A percentile compares a stretch with the other conserved stretches of the same genome.
These are phyloP conservation scores for Stagonosporopsis chrysanthemi DNA, from an alignment of 2,329 filamentous ascomycete genomes.

Conservation along the genomic window DNA sequence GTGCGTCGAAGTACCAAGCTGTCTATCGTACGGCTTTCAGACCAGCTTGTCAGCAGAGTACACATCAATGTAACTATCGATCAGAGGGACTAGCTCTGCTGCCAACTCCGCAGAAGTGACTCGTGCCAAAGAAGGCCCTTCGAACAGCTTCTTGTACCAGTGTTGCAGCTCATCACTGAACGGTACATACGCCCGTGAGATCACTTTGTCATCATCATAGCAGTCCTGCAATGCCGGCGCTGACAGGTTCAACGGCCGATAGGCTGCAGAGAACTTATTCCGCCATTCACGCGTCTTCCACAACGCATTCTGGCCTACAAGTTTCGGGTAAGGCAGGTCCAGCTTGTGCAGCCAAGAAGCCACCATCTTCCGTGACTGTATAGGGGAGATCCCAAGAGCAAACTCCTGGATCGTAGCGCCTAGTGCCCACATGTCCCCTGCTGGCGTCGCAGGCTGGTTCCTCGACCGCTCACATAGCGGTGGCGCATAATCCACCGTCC, in stretches of 20 bases:
- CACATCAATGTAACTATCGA: background rate
- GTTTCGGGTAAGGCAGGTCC: background rate
- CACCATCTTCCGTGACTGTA: constrained; percentile 8
- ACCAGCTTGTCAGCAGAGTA: background rate
- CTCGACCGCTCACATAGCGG: constrained; percentile 16
- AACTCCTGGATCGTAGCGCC: constrained; percentile 33
- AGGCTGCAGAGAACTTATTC: background rate
- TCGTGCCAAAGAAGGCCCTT: background rate
- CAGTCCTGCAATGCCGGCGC: background rate
- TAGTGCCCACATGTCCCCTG: constrained; percentile 32
- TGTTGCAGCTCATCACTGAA: constrained; percentile 1
- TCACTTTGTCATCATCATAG: background rate
- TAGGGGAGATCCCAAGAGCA: constrained; percentile 18
- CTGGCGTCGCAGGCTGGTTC: constrained; percentile 13
- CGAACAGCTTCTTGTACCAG: constrained; percentile 5
- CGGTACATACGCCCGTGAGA: background rate
- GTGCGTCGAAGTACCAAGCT: background rate
- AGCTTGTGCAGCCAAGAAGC: background rate
- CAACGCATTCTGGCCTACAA: background rate
- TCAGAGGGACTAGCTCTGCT: background rate
- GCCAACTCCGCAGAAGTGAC: background rate
- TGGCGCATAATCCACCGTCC: constrained; percentile 27
- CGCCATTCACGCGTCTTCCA: background rate
- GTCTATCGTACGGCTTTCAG: background rate
- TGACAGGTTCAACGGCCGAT: constrained; percentile 1